Evolutionary conservation across 495 filamentous ascomycete genomes (phyloP).

Genomic region (Lepidopterella palustris): DNA sequence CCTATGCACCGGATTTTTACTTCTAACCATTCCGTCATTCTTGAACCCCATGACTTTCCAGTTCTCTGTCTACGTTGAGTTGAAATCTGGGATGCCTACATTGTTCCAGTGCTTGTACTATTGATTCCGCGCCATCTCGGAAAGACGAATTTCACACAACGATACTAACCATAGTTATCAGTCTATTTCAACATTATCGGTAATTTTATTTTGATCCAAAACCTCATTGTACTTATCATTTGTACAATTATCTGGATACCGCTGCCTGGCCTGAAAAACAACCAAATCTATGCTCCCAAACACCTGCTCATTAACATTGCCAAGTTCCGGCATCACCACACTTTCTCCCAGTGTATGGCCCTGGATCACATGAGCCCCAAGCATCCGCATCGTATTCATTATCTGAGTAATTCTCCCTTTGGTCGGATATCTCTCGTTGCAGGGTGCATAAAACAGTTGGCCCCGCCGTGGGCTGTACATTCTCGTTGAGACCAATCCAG

Average conservation of each 20-base stretch:
- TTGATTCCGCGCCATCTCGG: slow-evolving; percentile 48
- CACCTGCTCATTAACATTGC: slow-evolving; percentile 43
- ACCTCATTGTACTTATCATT: slow-evolving; percentile 40
- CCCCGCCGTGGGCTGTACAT: slow-evolving; percentile 45
- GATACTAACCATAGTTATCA: slow-evolving; percentile 45
- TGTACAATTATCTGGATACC: slow-evolving; percentile 47
- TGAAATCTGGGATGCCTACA: not conserved
- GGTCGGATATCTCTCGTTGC: slow-evolving; percentile 48
- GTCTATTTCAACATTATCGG: not conserved
- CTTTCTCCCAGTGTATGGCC: slow-evolving; percentile 50
- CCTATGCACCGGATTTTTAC: not conserved
- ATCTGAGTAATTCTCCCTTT: slow-evolving; percentile 47
- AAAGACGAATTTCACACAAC: slow-evolving; percentile 53
- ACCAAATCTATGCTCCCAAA: slow-evolving; percentile 51
- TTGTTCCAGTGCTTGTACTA: slow-evolving; percentile 30
- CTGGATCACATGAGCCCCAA: slow-evolving; percentile 48
- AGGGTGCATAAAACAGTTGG: slow-evolving; percentile 45
- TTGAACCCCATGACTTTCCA: not conserved
- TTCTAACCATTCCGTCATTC: not conserved
- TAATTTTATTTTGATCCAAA: not conserved
- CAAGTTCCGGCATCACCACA: slow-evolving; percentile 44
- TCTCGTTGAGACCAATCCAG: slow-evolving; percentile 54
- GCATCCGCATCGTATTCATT: slow-evolving; percentile 46
- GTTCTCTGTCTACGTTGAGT: not conserved
- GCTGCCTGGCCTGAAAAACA: slow-evolving; percentile 46